Conservation (phyloP, 148 eudicot genomes). For the Rhododendron vialii region DNA sequence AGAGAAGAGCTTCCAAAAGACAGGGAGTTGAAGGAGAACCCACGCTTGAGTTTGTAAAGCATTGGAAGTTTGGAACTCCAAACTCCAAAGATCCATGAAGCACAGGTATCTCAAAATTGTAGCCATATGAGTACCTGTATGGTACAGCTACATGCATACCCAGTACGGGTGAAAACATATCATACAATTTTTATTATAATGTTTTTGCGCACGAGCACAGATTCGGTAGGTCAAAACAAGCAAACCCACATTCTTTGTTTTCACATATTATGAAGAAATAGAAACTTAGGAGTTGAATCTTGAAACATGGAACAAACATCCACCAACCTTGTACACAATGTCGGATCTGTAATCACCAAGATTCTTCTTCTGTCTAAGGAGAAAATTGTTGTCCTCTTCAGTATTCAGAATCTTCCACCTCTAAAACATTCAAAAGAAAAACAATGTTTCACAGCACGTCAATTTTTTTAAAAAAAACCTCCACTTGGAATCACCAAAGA, state of each 20-base stretch:
- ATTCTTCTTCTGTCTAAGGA: conserved; percentile 26
- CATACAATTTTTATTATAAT: neutral
- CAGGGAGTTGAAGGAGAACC: neutral
- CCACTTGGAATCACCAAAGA: neutral
- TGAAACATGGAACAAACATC: neutral
- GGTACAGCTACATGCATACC: neutral
- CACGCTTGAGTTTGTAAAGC: neutral
- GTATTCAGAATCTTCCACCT: conserved; percentile 8
- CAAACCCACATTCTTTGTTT: neutral
- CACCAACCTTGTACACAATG: conserved; percentile 23
- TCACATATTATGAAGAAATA: neutral
- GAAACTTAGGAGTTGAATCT: neutral
- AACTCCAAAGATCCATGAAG: neutral
- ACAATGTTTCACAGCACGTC: neutral
- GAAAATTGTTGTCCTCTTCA: conserved; percentile 16
- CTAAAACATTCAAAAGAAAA: neutral
- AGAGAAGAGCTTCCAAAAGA: neutral
- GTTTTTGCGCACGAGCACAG: neutral
- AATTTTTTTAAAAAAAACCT: neutral
- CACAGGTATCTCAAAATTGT: neutral
- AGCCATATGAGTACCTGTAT: neutral
- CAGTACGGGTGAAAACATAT: neutral
- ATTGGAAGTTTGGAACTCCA: neutral
- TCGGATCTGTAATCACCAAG: conserved; percentile 26
- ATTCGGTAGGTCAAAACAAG: neutral